Evolutionary conservation across 805 yeast species (phyloP).

Genomic region (Kodamaea restingae): DNA sequence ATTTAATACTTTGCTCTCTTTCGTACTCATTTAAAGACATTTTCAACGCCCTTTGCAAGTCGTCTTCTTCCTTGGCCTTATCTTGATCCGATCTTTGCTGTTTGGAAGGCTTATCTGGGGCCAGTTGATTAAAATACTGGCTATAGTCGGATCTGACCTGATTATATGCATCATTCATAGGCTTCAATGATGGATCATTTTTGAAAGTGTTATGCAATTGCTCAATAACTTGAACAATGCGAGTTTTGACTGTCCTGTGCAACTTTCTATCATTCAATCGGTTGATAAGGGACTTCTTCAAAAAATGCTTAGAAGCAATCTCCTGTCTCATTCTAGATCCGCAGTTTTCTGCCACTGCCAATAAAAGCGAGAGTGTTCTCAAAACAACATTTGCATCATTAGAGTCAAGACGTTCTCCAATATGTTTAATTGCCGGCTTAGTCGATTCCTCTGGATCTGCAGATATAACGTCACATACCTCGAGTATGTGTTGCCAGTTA

Average conservation of each 20-base stretch:
- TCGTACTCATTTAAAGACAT: conserved; percentile 65
- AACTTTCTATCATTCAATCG: conserved; percentile 52
- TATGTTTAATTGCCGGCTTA: conserved; percentile 25
- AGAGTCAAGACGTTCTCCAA: conserved; percentile 22
- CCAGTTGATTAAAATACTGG: conserved; percentile 22
- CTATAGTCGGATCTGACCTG: conserved; percentile 41
- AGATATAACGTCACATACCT: conserved; percentile 38
- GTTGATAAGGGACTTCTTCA: conserved; percentile 30
- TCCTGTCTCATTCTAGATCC: conserved; percentile 44
- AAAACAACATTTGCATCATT: conserved; percentile 41
- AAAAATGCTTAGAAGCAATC: conserved; percentile 36
- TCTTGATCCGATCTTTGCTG: conserved; percentile 44
- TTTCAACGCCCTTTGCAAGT: conserved; percentile 69
- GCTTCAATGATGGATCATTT: conserved; percentile 70
- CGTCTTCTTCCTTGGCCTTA: conserved; percentile 66
- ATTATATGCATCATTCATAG: conserved; percentile 59
- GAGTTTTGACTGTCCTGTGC: conserved; percentile 64
- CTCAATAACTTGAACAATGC: conserved; percentile 61
- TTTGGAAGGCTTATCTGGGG: conserved; percentile 60
- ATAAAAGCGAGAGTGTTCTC: conserved; percentile 32
- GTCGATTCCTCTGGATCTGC: conserved; percentile 36
- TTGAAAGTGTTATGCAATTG: conserved; percentile 64
- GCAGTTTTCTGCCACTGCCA: conserved; percentile 42
- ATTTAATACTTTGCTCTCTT: conserved; percentile 30
- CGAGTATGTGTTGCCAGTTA: conserved; percentile 43